Conservation (phyloP, 768 basidiomycete species). For the Mycena alexandri region DNA sequence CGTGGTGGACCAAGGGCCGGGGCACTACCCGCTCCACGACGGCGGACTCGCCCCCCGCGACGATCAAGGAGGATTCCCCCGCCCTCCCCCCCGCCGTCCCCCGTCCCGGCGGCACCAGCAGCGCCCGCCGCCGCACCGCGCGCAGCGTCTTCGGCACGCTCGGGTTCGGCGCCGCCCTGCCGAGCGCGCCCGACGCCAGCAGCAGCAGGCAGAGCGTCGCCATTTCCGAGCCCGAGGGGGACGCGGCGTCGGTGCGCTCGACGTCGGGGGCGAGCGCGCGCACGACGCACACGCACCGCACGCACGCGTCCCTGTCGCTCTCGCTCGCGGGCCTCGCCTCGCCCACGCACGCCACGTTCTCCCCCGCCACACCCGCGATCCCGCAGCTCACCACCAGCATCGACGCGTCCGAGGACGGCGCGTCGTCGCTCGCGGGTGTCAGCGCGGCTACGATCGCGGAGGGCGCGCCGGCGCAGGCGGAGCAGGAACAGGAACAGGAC, state of each 20-base stretch:
- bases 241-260: conserved; percentile 50
- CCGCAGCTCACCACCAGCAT: conserved; percentile 59
- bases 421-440: conserved; percentile 35
- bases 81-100: conserved; percentile 34
- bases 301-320: conserved; percentile 39
- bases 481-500: conserved; percentile 41
- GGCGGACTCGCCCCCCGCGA: conserved; percentile 23
- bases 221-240: not conserved
- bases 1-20: conserved; percentile 74
- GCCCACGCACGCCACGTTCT: conserved; percentile 55
- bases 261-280: conserved; percentile 12
- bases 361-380: conserved; percentile 53
- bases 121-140: conserved; percentile 60
- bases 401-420: conserved; percentile 43
- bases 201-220: conserved; percentile 26
- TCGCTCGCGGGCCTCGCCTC: conserved; percentile 46
- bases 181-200: conserved; percentile 70
- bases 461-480: too few species aligned
- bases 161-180: conserved; percentile 60
- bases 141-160: conserved; percentile 81
- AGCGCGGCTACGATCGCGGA: too few species aligned
- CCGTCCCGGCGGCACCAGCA: conserved; percentile 16
- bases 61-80: conserved; percentile 40
- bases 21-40: conserved; percentile 38
- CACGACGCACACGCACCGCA: conserved; percentile 39